These are phyloP conservation scores for Neurospora sp. DNA, from an alignment of 495 filamentous ascomycete genomes.

Conservation along the genomic window DNA sequence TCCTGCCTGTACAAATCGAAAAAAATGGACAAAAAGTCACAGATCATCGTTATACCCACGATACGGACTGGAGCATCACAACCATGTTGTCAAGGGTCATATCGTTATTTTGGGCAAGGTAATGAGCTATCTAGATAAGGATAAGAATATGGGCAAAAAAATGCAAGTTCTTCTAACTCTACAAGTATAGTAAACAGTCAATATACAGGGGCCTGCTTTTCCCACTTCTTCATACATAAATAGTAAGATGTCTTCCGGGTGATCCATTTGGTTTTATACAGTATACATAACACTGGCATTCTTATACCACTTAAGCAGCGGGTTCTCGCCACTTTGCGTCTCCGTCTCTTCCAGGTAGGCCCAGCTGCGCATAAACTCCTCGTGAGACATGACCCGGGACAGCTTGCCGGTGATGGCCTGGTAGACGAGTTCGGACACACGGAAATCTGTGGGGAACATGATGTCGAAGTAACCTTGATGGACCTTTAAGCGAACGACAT, in stretches of 20 bases:
- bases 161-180: neutral
- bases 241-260: neutral
- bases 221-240: neutral
- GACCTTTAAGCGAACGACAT: slow-evolving; percentile 43
- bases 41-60: no score
- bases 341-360: slow-evolving; percentile 82
- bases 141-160: neutral
- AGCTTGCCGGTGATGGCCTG: slow-evolving; percentile 83
- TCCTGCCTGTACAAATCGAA: no score
- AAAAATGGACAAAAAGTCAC: no score
- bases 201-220: neutral
- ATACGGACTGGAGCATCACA: neutral
- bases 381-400: slow-evolving; percentile 73
- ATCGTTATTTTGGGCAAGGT: neutral
- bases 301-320: slow-evolving; percentile 85
- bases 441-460: slow-evolving; percentile 93
- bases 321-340: slow-evolving; percentile 86
- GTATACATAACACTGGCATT: slow-evolving; percentile 85
- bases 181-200: neutral
- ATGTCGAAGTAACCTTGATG: slow-evolving; percentile 99
- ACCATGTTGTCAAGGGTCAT: neutral
- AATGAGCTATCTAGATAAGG: neutral
- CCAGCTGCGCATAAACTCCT: slow-evolving; percentile 83
- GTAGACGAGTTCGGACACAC: slow-evolving; percentile 79
- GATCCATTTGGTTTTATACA: slow-evolving; percentile 32